phyloP scores from a whole-genome alignment of 768 basidiomycete genomes.

The Tephrocybe rancida region DNA sequence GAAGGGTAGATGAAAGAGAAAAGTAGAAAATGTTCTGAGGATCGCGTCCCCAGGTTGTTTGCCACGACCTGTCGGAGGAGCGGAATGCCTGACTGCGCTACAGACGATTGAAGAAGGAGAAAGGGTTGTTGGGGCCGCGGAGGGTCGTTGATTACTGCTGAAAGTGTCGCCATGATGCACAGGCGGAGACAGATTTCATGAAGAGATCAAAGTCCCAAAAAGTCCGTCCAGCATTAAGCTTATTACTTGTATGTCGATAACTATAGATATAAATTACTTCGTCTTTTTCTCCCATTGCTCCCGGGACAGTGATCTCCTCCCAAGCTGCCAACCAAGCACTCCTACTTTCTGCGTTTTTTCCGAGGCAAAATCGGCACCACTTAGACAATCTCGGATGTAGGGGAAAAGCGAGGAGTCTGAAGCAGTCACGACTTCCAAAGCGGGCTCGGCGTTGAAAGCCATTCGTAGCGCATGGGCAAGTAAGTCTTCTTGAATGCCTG shows the following conservation, averaged over 20 bases:
- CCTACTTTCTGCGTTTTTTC: slow-evolving; percentile 50
- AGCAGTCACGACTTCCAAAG: slow-evolving; percentile 48
- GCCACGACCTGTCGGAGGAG: slow-evolving; percentile 51
- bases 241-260: slow-evolving; percentile 1
- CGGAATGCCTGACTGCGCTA: slow-evolving; percentile 58
- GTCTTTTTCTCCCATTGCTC: slow-evolving; percentile 42
- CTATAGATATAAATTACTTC: slow-evolving; percentile 9
- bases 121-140: slow-evolving; percentile 38
- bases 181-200: neutral
- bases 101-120: slow-evolving; percentile 60
- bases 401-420: slow-evolving; percentile 50
- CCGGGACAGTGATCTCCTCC: slow-evolving; percentile 43
- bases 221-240: too few relatives aligned
- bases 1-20: slow-evolving; percentile 63
- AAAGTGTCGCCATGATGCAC: slow-evolving; percentile 19
- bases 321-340: slow-evolving; percentile 58
- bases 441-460: slow-evolving; percentile 50
- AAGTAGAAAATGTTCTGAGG: slow-evolving; percentile 36
- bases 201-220: neutral
- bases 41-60: slow-evolving; percentile 20
- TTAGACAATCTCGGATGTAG: slow-evolving; percentile 50
- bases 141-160: slow-evolving; percentile 17
- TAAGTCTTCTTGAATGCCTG: slow-evolving; percentile 66
- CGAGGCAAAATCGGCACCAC: slow-evolving; percentile 51
- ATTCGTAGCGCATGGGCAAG: slow-evolving; percentile 58